phyloP scores from a whole-genome alignment of 176 grass and related monocot genomes.

The Echinochloa phyllopogon region DNA sequence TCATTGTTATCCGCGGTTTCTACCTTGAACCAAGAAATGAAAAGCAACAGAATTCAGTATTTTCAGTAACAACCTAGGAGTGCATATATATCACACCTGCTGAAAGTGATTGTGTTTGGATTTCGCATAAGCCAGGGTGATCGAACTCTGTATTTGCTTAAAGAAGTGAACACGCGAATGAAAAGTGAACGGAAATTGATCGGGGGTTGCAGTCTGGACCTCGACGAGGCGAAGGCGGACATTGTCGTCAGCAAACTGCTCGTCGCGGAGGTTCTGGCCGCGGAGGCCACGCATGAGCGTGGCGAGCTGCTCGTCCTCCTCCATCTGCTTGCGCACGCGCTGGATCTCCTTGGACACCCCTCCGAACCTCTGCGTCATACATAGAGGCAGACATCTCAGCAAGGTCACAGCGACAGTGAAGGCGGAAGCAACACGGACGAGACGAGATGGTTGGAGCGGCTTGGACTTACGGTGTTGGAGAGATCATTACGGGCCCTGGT shows the following conservation, averaged over 20 bases:
- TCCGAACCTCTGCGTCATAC: constrained; percentile 61
- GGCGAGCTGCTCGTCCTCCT: constrained; percentile 95
- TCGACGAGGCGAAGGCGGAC: constrained; percentile 78
- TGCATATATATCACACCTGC: neutral
- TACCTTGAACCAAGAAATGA: constrained; percentile 49
- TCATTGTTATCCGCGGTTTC: constrained; percentile 55
- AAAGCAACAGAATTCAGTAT: neutral
- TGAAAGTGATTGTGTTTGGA: neutral
- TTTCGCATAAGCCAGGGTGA: no score
- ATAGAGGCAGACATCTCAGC: constrained; percentile 24
- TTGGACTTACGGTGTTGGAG: constrained; percentile 63
- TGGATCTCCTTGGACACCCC: constrained; percentile 90
- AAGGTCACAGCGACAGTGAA: neutral
- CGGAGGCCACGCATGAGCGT: constrained; percentile 92
- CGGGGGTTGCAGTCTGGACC: constrained; percentile 28
- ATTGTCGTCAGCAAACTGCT: constrained; percentile 76
- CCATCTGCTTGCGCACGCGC: constrained; percentile 96
- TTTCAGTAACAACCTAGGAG: neutral
- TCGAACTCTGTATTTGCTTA: neutral
- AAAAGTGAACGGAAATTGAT: neutral
- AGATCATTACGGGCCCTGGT: constrained; percentile 36
- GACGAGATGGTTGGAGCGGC: neutral
- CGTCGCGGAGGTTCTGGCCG: constrained; percentile 86
- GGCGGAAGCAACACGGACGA: neutral
- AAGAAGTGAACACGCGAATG: neutral